A percentile compares a stretch with the other conserved stretches of the same genome.
Conservation (phyloP, 768 basidiomycete genomes). For the Phylloporus rhodoxanthus region DNA sequence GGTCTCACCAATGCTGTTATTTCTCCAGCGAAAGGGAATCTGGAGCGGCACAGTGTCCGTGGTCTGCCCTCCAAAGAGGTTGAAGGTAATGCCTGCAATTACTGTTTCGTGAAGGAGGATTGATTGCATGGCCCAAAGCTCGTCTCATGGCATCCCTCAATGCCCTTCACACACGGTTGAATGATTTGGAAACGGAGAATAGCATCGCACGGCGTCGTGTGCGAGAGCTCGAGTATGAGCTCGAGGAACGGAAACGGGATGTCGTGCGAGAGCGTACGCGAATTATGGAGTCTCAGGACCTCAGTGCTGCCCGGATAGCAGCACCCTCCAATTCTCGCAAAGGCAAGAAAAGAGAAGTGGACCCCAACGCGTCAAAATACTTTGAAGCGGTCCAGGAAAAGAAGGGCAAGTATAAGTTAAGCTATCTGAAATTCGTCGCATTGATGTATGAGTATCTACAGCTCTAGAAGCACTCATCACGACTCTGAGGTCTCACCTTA, state of each 20-base stretch:
- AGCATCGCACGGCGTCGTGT: slow-evolving; percentile 74
- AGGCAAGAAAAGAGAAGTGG: slow-evolving; percentile 34
- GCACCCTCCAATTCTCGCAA: slow-evolving; percentile 22
- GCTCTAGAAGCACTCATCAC: slow-evolving; percentile 77
- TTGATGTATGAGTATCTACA: slow-evolving; percentile 32
- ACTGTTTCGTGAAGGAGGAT: not conserved
- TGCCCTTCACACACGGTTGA: slow-evolving; percentile 60
- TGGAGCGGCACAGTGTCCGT: slow-evolving; percentile 47
- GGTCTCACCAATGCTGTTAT: slow-evolving; percentile 75
- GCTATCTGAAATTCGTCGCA: not conserved
- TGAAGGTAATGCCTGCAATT: slow-evolving; percentile 44
- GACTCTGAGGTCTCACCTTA: slow-evolving; percentile 67
- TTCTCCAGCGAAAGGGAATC: slow-evolving; percentile 57
- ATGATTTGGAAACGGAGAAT: slow-evolving; percentile 77
- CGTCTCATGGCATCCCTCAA: slow-evolving; percentile 58
- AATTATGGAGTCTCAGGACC: slow-evolving; percentile 48
- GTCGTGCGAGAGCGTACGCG: slow-evolving; percentile 64
- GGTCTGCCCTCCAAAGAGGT: slow-evolving; percentile 49
- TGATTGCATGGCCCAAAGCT: slow-evolving; percentile 33
- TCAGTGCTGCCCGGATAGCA: slow-evolving; percentile 11
- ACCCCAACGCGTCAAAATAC: slow-evolving; percentile 46
- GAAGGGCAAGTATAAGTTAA: slow-evolving; percentile 53
- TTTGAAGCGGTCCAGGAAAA: slow-evolving; percentile 82
- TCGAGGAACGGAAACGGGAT: slow-evolving; percentile 79
- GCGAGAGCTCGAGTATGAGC: slow-evolving; percentile 80